Evolutionary conservation across 768 basidiomycete species (phyloP).

Genomic region (Pisolithus albus): DNA sequence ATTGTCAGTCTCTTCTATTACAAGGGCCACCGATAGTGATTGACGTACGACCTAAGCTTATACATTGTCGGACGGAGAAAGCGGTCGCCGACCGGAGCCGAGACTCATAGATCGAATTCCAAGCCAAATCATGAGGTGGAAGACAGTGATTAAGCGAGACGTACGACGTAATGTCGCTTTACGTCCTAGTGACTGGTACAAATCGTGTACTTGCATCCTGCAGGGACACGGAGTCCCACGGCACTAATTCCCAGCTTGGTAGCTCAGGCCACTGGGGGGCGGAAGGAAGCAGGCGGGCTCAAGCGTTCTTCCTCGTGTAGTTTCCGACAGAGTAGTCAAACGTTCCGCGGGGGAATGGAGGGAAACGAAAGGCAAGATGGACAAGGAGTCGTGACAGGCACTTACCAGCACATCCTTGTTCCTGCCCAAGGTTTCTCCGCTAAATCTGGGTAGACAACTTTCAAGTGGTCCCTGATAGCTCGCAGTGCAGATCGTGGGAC

Average conservation of each 20-base stretch:
- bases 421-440: constrained; percentile 61
- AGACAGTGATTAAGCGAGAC: background rate
- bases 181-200: background rate
- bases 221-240: too few species aligned
- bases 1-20: too few species aligned
- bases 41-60: too few species aligned
- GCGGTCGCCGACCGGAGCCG: too few species aligned
- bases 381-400: background rate
- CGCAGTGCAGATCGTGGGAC: constrained; percentile 57
- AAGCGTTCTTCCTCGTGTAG: background rate
- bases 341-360: background rate
- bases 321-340: background rate
- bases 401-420: constrained; percentile 87
- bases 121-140: background rate
- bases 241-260: too few species aligned
- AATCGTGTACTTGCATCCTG: background rate
- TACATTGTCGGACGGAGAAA: too few species aligned
- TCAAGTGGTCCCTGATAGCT: constrained; percentile 46
- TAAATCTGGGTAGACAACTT: constrained; percentile 67
- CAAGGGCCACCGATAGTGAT: too few species aligned
- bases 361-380: background rate
- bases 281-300: background rate
- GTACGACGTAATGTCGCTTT: background rate
- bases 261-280: too few species aligned
- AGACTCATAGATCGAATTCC: background rate